Base-by-base conservation (phyloP, 441 rosid species). In the Capsella rubella region DNA sequence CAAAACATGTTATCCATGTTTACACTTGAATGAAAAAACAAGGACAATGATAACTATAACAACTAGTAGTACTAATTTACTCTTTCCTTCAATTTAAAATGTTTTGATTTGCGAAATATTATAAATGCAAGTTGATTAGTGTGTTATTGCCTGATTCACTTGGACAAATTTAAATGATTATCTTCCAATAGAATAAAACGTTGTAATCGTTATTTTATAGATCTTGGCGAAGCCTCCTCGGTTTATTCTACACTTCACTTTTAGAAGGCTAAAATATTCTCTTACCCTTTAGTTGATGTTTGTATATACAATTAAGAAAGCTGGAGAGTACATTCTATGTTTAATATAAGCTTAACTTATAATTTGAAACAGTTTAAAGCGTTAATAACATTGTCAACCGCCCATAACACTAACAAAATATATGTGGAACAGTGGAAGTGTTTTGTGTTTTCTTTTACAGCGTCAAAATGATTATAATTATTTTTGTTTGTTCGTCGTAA, bases 191-290 rank as follows among this genome's bases (percentile, higher is more conserved):
- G 5, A 69, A 69, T 56, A 39, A 14, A 8, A 31, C 11, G 43
- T 27, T 40, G 51, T 31, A 27, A 29, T 5, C 29, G 54, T 29
- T 45, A 15, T 15, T 15, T 25, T 18, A 18, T 31, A 55, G 58
- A 54, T 73, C 42, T 34, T 64, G 34, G 64, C 42, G 77, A 50
- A 64, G 69, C 70, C 76, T 45, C 56, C 71, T 54, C 57, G 21
- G 16, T 15, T 64, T 56, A 65, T 65, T 73, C 66, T 15, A 43
- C 65, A 54, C 40, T 12, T 21, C 31, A 40, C 53, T 18, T 25
- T 16, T 63, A 34, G 15, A 54, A 54, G 9, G 35, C 31, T 8
- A 64, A 21, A 21, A 54, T 25, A 45, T 55, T 72, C 64, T 43
- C 25, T 52, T 2, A 39, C 31, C 12, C n/a, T 62, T 53, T 34